Conservation (phyloP, 331 rosid genomes). For the Arachis monticola region DNA sequence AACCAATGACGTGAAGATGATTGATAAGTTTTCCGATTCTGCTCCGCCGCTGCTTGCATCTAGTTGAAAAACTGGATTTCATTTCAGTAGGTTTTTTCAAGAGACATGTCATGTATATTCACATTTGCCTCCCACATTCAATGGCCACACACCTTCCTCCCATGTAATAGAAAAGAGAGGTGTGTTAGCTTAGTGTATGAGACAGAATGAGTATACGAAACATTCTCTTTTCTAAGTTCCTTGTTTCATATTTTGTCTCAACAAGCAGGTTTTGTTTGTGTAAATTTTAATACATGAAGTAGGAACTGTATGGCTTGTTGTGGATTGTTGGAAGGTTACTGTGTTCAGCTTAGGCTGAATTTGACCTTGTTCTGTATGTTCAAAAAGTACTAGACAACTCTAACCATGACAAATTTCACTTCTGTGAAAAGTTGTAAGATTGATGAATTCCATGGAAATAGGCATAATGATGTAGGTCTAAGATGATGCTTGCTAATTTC, state of each 20-base stretch:
- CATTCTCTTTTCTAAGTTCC: slow-evolving; percentile 1
- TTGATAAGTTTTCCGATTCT: slow-evolving; percentile 45
- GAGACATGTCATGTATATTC: no score
- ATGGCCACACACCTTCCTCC: no score
- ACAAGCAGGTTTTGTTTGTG: slow-evolving; percentile 52
- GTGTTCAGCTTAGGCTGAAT: slow-evolving; percentile 77
- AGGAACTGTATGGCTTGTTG: slow-evolving; percentile 51
- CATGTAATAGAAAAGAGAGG: no score
- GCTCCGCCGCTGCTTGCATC: slow-evolving; percentile 49
- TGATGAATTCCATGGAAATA: slow-evolving; percentile 34
- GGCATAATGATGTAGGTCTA: slow-evolving; percentile 24
- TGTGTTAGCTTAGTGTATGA: no score
- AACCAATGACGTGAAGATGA: slow-evolving; percentile 50
- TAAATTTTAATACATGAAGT: slow-evolving; percentile 47
- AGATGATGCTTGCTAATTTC: slow-evolving; percentile 17
- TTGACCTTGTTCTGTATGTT: slow-evolving; percentile 41
- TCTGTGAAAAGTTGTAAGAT: slow-evolving; percentile 44
- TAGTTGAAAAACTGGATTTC: slow-evolving; percentile 38
- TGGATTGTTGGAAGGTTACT: slow-evolving; percentile 41
- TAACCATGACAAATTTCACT: slow-evolving; percentile 44
- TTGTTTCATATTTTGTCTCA: slow-evolving; percentile 44
- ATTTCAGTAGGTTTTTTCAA: neutral
- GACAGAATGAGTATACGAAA: no score
- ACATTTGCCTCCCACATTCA: no score
- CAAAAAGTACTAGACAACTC: slow-evolving; percentile 35